Conservation (phyloP, 352 stramenopile genomes). For the Phytopythium helicoides region DNA sequence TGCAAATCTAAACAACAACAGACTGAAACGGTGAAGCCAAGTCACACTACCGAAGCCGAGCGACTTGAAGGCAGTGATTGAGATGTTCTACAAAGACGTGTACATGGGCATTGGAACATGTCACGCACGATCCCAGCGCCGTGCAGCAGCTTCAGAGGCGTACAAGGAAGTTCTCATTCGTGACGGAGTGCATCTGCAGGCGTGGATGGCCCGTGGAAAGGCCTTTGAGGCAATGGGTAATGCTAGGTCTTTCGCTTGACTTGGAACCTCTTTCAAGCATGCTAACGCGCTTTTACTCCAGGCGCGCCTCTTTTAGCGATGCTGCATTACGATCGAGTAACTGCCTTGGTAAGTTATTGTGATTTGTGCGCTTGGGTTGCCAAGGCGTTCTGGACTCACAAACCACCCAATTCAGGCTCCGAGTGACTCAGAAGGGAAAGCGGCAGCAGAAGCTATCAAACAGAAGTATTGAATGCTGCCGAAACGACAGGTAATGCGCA, state of each 20-base stretch:
- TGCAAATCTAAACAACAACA: conserved; percentile 6
- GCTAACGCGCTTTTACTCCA: conserved; percentile 3
- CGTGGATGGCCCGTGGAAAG: conserved; percentile 53
- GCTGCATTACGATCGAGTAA: conserved; percentile 66
- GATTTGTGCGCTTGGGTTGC: no score
- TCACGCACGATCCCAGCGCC: conserved; percentile 20
- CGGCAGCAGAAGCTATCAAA: neutral
- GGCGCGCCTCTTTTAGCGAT: conserved; percentile 55
- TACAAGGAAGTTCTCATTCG: conserved; percentile 68
- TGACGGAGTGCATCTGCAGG: conserved; percentile 37
- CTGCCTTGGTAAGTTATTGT: conserved; percentile 37
- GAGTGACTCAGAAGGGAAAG: neutral
- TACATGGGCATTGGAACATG: conserved; percentile 52
- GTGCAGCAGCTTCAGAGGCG: conserved; percentile 48
- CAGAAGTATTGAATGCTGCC: neutral
- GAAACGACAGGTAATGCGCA: neutral
- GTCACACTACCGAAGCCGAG: conserved; percentile 35
- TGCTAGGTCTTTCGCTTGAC: neutral
- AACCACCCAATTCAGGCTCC: neutral
- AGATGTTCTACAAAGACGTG: conserved; percentile 71
- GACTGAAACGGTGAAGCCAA: conserved; percentile 5
- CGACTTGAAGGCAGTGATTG: conserved; percentile 51
- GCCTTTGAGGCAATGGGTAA: conserved; percentile 55
- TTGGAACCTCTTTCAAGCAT: neutral
- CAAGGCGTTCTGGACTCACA: neutral